Conservation (phyloP, 768 basidiomycete species). For the Phallus indusiatus region DNA sequence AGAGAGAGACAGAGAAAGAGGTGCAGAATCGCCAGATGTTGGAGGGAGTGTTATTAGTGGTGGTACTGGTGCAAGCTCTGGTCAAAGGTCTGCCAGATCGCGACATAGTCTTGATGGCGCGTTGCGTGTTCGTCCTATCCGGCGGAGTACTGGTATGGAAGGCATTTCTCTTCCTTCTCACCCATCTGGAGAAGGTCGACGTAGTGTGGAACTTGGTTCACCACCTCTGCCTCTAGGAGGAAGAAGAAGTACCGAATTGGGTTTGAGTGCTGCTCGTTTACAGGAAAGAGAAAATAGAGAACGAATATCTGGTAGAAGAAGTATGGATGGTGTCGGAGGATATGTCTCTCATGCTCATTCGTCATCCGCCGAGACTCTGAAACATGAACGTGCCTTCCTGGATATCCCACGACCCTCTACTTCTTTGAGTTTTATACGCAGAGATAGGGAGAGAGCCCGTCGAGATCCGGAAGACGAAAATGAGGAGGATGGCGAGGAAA, state of each 20-base stretch:
- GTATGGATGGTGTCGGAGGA: background rate
- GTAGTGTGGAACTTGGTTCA: constrained; percentile 4
- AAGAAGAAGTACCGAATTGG: background rate
- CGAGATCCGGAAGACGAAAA: background rate
- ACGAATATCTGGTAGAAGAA: constrained; percentile 15
- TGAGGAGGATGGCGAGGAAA: constrained; percentile 13
- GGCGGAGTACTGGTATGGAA: constrained; percentile 39
- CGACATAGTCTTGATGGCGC: constrained; percentile 38
- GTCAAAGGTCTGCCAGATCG: constrained; percentile 31
- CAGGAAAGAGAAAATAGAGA: constrained; percentile 8
- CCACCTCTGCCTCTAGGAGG: constrained; percentile 15
- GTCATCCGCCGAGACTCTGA: background rate
- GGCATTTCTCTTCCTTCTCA: constrained; percentile 12
- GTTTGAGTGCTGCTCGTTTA: constrained; percentile 16
- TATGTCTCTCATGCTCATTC: background rate
- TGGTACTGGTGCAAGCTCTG: constrained; percentile 22
- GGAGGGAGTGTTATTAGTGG: constrained; percentile 29
- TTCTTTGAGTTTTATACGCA: constrained; percentile 1
- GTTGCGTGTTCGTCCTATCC: constrained; percentile 5
- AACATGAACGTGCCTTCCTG: background rate
- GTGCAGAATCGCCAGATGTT: constrained; percentile 16
- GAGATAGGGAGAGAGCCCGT: background rate
- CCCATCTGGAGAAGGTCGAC: constrained; percentile 8
- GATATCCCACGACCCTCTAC: constrained; percentile 5
- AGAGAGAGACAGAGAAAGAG: constrained; percentile 36